Conservation (phyloP, 2,329 filamentous ascomycete species). For the Penicillium verrucosum region DNA sequence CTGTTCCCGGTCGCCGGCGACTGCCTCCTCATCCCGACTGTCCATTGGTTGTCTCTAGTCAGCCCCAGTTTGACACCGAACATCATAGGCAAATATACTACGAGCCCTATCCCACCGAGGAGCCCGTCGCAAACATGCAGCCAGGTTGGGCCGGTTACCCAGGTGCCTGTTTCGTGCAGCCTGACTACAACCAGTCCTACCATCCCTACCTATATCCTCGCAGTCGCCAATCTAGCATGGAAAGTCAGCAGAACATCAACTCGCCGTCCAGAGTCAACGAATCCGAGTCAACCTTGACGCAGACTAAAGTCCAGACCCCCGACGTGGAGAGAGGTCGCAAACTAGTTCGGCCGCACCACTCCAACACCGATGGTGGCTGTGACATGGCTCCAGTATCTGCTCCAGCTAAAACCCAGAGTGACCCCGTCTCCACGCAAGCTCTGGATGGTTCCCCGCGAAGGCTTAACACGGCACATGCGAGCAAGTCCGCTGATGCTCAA, state of each 20-base stretch:
- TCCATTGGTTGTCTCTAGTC: constrained; percentile 10
- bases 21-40: not conserved
- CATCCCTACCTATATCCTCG: not conserved
- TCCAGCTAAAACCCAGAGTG: not conserved
- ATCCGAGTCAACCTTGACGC: not conserved
- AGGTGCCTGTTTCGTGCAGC: not conserved
- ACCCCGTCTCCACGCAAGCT: not conserved
- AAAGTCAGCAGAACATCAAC: not conserved
- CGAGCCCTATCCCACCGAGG: not conserved
- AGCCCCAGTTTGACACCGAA: constrained; percentile 7
- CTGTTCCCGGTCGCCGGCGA: not conserved
- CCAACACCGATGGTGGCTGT: constrained; percentile 1
- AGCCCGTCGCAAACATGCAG: not conserved
- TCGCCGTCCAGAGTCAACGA: not conserved
- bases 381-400: not conserved
- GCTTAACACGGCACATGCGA: not conserved
- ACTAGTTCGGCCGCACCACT: not conserved
- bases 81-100: not conserved
- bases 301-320: not conserved
- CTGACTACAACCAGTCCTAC: not conserved
- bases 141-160: not conserved
- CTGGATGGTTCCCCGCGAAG: not conserved
- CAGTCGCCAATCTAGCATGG: not conserved
- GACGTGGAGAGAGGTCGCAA: constrained; percentile 2
- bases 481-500: not conserved